Percentiles rank a stretch among this genome's conserved stretches.
These are phyloP conservation scores for Dalbergia cultrata DNA, from an alignment of 306 rosid genomes.

Conservation along the genomic window DNA sequence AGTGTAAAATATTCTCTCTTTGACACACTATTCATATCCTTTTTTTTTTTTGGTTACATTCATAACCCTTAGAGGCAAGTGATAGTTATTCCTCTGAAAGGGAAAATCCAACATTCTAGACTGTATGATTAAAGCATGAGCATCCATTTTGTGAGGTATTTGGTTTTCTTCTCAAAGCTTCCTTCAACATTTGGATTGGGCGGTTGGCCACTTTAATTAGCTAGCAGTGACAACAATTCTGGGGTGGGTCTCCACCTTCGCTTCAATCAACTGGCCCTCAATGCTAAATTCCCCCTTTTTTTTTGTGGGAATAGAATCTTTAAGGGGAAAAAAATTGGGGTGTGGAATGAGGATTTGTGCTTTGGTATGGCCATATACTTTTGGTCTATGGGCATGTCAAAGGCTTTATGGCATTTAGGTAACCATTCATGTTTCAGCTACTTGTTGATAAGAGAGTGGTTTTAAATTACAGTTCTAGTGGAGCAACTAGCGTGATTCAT, in stretches of 20 bases:
- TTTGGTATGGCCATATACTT: constrained; percentile 2
- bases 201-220: background rate
- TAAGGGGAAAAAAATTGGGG: background rate
- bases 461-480: too few relatives aligned
- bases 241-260: background rate
- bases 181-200: constrained; percentile 15
- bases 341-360: constrained; percentile 26
- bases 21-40: background rate
- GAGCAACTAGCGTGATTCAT: too few relatives aligned
- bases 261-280: constrained; percentile 11
- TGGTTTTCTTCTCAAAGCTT: constrained; percentile 25
- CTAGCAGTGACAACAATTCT: background rate
- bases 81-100: constrained; percentile 24
- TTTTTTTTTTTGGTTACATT: too few relatives aligned
- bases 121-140: constrained; percentile 39
- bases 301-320: constrained; percentile 49
- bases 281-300: constrained; percentile 27
- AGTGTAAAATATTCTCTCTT: constrained; percentile 34
- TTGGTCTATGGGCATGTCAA: background rate
- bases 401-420: background rate
- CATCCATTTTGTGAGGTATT: constrained; percentile 35
- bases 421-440: background rate
- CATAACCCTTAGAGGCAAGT: constrained; percentile 14
- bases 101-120: constrained; percentile 4
- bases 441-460: background rate